Evolutionary conservation across 805 yeast genomes (phyloP), one percentile per base, ranked within the genome.

Genomic region (Ascoidea asiatica): DNA sequence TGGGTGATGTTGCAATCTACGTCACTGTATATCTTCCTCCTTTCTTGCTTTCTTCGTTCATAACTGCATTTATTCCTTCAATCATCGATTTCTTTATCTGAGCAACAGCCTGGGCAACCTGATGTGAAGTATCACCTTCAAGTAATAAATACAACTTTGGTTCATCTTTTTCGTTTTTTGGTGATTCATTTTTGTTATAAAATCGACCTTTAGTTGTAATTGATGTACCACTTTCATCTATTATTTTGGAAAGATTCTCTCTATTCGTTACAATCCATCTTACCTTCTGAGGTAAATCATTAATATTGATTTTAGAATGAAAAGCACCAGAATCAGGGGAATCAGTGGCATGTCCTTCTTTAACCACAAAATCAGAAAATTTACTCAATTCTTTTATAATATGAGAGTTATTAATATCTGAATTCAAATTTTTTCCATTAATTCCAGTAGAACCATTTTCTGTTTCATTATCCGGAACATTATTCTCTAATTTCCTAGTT

Each of bases 141-240:
- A 90, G 76, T 19, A 83, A 65, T 17, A 90, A 62, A 51, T 82
- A 83, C 45, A 90, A 64, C 60, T 86, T 88, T 1, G 86, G 85
- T 36, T 81, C 87, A 15, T 77, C 81, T 3, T 60, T 66, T 0
- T 68, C 73, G 17, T 67, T 65, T 4, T 68, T 65, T 2, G 82
- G 79, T 11, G 58, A 63, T 40, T 73, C 5, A 17, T 38, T 41
- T 17, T 73, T 66, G 0, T 87, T 79, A 46, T 82, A 81, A 55
- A 65, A 88, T 49, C 73, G 75, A 15, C 98, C 98, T 55, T 79
- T 84, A 44, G 78, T 76, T 1, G 96, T 88, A 40, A 89, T 75
- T 5, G 95, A 77, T 3, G 87, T 76, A 1, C 79, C 73, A 0
- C 92, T 79, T 41, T 76, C 65, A 43, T 87, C 95, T 39, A 76